Evolutionary conservation across 352 stramenopile species (phyloP).

Genomic region (Pythium oligandrum): DNA sequence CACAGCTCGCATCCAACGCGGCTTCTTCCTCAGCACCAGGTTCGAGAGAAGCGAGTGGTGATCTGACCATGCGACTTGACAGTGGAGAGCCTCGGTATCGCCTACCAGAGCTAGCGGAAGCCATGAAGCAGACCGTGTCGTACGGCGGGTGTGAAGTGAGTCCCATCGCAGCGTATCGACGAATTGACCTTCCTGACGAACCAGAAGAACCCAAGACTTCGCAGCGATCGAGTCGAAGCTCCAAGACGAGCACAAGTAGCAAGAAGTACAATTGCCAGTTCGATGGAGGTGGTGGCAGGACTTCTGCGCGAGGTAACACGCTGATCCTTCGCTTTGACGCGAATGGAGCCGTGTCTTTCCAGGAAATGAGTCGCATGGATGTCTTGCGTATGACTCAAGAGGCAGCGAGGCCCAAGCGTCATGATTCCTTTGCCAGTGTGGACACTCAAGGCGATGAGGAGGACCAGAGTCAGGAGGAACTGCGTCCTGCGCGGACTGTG

Average conservation of each 20-base stretch:
- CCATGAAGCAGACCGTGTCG: conserved; percentile 24
- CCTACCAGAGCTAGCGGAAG: conserved; percentile 17
- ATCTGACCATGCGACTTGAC: too few species aligned
- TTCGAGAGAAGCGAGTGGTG: too few species aligned
- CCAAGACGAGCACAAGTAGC: neutral
- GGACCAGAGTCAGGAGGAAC: conserved; percentile 5
- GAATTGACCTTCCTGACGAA: conserved; percentile 30
- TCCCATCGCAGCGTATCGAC: conserved; percentile 28
- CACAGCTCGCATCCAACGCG: too few species aligned
- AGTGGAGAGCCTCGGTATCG: conserved; percentile 7
- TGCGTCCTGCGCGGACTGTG: neutral
- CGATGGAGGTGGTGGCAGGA: conserved; percentile 4
- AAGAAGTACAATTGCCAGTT: conserved; percentile 41
- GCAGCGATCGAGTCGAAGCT: too few species aligned
- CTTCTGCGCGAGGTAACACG: conserved; percentile 1
- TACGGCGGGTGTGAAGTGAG: conserved; percentile 22
- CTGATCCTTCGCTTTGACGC: conserved; percentile 36
- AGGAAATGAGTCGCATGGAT: conserved; percentile 54
- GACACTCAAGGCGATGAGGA: neutral
- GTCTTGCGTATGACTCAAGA: conserved; percentile 52
- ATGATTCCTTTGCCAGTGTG: neutral
- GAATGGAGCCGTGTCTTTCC: conserved; percentile 33
- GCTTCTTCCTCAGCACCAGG: too few species aligned
- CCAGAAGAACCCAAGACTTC: neutral
- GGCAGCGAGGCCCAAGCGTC: conserved; percentile 24